Evolutionary conservation across 352 stramenopile genomes (phyloP).

Genomic region (Phytophthora vignae): DNA sequence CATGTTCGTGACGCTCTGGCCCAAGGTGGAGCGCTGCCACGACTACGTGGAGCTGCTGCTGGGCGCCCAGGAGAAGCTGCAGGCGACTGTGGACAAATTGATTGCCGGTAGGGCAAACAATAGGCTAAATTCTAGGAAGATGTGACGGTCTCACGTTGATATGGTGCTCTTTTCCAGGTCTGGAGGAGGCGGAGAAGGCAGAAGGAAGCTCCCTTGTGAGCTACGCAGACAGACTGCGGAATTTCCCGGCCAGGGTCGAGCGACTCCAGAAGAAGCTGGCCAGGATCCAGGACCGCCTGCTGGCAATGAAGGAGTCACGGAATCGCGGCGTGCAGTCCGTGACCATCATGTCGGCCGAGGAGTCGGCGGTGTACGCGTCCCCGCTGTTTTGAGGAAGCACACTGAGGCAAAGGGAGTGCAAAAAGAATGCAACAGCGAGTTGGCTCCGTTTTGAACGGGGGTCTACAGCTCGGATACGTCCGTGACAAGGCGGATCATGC

Average conservation of each 20-base stretch:
- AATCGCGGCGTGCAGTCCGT: constrained; percentile 40
- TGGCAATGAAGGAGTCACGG: constrained; percentile 65
- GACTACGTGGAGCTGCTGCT: constrained; percentile 78
- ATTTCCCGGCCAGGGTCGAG: constrained; percentile 74
- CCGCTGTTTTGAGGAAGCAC: constrained; percentile 55
- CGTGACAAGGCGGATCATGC: neutral
- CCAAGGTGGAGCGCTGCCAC: constrained; percentile 85
- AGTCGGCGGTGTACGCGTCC: constrained; percentile 39
- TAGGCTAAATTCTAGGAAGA: neutral
- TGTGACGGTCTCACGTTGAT: neutral
- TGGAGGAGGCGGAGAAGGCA: constrained; percentile 71
- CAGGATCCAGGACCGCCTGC: constrained; percentile 70
- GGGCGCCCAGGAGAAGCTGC: constrained; percentile 74
- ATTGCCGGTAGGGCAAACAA: constrained; percentile 47
- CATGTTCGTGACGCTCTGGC: constrained; percentile 86
- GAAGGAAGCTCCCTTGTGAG: constrained; percentile 64
- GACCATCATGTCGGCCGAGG: constrained; percentile 35
- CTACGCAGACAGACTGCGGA: constrained; percentile 77
- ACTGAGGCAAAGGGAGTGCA: neutral
- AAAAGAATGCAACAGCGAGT: neutral
- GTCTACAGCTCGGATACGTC: neutral
- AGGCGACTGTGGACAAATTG: constrained; percentile 70
- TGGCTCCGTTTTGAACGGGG: neutral
- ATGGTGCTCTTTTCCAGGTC: constrained; percentile 31
- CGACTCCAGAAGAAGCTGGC: constrained; percentile 73